These are phyloP conservation scores for Daldinia decipiens DNA, from an alignment of 495 filamentous ascomycete genomes.

Conservation along the genomic window DNA sequence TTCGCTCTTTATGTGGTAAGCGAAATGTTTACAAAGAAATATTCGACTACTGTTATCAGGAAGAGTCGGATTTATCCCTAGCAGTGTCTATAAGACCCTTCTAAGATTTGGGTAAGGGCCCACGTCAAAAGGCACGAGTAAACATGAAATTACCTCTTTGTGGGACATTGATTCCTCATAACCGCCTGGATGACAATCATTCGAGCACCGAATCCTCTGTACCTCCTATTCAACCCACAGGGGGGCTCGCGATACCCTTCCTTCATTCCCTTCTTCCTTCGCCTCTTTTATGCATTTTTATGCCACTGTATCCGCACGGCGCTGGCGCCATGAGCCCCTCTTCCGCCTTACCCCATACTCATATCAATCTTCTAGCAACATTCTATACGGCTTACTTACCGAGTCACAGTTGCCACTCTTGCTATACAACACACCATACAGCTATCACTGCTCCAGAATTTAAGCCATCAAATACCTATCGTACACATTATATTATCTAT, in stretches of 20 bases:
- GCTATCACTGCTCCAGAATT: neutral
- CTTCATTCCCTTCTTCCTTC: conserved; percentile 8
- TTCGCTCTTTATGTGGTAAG: conserved; percentile 15
- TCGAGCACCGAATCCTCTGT: conserved; percentile 1
- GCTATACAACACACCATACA: neutral
- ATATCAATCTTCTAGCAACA: conserved; percentile 7
- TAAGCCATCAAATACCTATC: neutral
- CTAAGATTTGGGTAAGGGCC: conserved; percentile 2
- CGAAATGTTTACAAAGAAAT: conserved; percentile 4
- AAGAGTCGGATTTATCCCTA: neutral
- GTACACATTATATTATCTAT: neutral
- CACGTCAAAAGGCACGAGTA: neutral
- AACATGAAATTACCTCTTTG: conserved; percentile 5
- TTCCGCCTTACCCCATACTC: conserved; percentile 2
- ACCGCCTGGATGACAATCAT: too few species aligned
- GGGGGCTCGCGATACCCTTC: neutral
- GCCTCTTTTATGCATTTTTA: neutral
- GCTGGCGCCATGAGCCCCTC: conserved; percentile 3
- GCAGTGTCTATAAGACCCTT: neutral
- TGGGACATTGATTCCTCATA: too few species aligned
- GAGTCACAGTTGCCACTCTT: conserved; percentile 6
- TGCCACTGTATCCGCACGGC: conserved; percentile 3
- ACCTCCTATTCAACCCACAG: neutral
- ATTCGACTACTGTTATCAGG: neutral
- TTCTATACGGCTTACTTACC: conserved; percentile 26